Conservation (phyloP, 2,329 filamentous ascomycete species). For the Aspergillus ochraceoroseus region DNA sequence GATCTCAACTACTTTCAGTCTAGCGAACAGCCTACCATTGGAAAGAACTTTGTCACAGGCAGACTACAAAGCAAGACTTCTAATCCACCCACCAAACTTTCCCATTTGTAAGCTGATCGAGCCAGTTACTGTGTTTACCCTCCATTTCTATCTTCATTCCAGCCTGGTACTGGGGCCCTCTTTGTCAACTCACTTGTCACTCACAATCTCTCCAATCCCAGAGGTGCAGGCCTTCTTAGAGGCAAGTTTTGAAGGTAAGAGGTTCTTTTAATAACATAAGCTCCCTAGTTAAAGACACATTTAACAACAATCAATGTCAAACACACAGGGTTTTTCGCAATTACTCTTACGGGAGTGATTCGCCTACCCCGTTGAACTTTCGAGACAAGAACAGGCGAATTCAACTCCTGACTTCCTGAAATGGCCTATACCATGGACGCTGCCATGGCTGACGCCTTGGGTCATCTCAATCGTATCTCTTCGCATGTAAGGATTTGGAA, state of each 20-base stretch:
- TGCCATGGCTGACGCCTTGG: slow-evolving; percentile 30
- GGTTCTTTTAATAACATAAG: background rate
- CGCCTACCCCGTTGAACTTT: no score
- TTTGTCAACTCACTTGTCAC: background rate
- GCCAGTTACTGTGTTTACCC: background rate
- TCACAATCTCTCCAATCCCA: background rate
- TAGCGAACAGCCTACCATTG: no score
- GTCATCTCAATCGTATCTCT: slow-evolving; percentile 25
- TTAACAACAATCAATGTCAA: background rate
- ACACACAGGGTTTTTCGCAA: no score
- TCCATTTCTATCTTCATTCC: slow-evolving; percentile 3
- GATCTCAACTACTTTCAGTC: no score
- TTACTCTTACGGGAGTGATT: no score
- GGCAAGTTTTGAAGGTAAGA: background rate
- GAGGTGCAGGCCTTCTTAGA: no score
- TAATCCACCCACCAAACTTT: background rate
- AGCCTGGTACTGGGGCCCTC: no score
- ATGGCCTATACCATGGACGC: slow-evolving; percentile 26
- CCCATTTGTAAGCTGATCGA: background rate
- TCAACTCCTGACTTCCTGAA: no score
- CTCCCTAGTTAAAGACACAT: background rate
- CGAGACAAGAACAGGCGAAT: no score
- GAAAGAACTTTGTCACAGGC: background rate
- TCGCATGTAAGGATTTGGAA: slow-evolving; percentile 25
- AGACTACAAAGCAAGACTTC: background rate